Evolutionary conservation across 106 monocot genomes (phyloP), one percentile per base, ranked within the genome.

Genomic region (Alisma plantagoaquatica): DNA sequence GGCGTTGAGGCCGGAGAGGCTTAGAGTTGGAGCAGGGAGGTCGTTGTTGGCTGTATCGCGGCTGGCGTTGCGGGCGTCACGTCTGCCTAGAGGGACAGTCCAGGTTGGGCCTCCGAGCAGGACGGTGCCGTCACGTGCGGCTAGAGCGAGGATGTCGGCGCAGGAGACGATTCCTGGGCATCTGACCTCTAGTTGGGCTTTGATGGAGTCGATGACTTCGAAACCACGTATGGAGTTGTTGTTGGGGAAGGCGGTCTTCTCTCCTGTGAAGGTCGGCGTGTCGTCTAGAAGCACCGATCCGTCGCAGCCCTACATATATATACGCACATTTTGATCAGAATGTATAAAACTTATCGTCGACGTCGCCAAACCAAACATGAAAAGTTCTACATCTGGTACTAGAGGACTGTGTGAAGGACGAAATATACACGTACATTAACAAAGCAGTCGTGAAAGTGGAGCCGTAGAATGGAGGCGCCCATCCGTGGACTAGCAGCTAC

Each of bases 401-500:
- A 25, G 24, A 26, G 7, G 4, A 3, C 23, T 1, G 2, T 3
- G 3, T 26, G 2, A 7, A 10, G 6, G 5, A 51, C 46, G 7
- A 46, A 6, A 51, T 5, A 23, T 51, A 24, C 24, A 51, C 23
- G 29, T 33, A 67, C 68, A 33, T 60, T 57, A 16, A 68, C 58
- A 11, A 68, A 68, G 51, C 58, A 68, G 51, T 68, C 68, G 46
- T 59, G 60, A 51, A 60, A 68, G 50, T 42, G 44, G 59, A 68
- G 58, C 0, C 60, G 59, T 21, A 68, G 59, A 1, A 68, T 22
- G 43, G 68, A 68, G n/a, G 68, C 68, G 20, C 59, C 59, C 20
- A 60, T 10, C n/a, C 59, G 32, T 2, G 24, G 16, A 17, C 60
- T 43, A 9, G 2, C 41, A 10, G 12, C 2, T 12, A 68, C 18